Conservation (phyloP, 257 asterid genomes). For the Verbascum thapsus region DNA sequence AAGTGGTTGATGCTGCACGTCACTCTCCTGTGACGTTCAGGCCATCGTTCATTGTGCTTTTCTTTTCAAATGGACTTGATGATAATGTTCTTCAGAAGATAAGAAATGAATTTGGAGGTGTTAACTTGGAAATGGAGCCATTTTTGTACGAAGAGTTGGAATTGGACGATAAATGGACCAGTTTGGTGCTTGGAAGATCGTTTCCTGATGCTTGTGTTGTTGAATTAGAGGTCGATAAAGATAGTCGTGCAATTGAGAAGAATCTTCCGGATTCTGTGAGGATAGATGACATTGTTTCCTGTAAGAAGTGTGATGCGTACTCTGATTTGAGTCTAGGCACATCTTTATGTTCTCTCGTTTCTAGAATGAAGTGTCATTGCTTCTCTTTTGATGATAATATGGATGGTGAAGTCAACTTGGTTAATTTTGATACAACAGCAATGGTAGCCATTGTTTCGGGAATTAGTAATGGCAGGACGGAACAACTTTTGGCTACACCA, state of each 20-base stretch:
- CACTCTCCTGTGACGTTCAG: slow-evolving; percentile 52
- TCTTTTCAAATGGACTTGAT: slow-evolving; percentile 71
- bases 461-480: slow-evolving; percentile 70
- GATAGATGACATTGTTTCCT: slow-evolving; percentile 24
- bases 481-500: slow-evolving; percentile 58
- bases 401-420: slow-evolving; percentile 44
- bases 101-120: slow-evolving; percentile 51
- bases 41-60: slow-evolving; percentile 67
- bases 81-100: slow-evolving; percentile 42
- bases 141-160: slow-evolving; percentile 47
- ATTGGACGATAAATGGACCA: slow-evolving; percentile 61
- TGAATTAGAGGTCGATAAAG: slow-evolving; percentile 45
- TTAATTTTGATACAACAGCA: slow-evolving; percentile 91
- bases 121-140: slow-evolving; percentile 41
- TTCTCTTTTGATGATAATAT: slow-evolving; percentile 38
- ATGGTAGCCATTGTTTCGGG: slow-evolving; percentile 87
- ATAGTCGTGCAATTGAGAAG: slow-evolving; percentile 20
- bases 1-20: slow-evolving; percentile 62
- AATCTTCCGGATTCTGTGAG: slow-evolving; percentile 16
- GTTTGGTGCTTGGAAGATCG: slow-evolving; percentile 52
- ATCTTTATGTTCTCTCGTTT: slow-evolving; percentile 55
- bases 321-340: slow-evolving; percentile 41
- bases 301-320: slow-evolving; percentile 35
- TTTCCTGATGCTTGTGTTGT: slow-evolving; percentile 57
- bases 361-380: slow-evolving; percentile 61